These are phyloP conservation scores for Colletotrichum australisinense DNA, from an alignment of 2,329 filamentous ascomycete genomes.

Conservation along the genomic window DNA sequence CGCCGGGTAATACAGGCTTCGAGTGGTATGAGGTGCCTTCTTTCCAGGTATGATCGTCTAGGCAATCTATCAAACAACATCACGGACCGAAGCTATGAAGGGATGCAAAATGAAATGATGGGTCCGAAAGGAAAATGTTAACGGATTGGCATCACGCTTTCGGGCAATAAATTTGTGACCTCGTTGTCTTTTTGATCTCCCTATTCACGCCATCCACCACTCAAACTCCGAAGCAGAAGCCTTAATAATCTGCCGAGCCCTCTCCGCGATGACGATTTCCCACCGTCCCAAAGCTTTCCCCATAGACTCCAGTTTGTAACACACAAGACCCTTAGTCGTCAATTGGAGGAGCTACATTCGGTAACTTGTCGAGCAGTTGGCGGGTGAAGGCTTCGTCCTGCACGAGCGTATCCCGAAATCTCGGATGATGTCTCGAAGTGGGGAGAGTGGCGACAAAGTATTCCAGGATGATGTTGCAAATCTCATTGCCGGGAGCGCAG, in stretches of 20 bases:
- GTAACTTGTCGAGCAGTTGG: background rate
- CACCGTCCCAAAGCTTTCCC: background rate
- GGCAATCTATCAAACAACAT: background rate
- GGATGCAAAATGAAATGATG: too few species aligned
- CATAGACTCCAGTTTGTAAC: background rate
- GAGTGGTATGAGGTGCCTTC: background rate
- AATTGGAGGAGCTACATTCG: background rate
- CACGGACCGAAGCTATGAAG: too few species aligned
- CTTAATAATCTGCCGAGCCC: too few species aligned
- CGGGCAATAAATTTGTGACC: too few species aligned
- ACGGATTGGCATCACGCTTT: too few species aligned
- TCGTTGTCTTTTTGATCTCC: too few species aligned
- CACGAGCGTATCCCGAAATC: background rate
- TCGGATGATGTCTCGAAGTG: background rate
- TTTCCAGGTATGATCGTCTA: background rate
- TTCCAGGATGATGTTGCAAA: background rate
- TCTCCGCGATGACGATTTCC: background rate
- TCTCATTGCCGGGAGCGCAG: background rate
- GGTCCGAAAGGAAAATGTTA: too few species aligned
- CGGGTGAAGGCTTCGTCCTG: background rate
- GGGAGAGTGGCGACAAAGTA: background rate
- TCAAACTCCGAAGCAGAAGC: too few species aligned
- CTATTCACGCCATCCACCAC: too few species aligned
- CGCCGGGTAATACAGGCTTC: background rate
- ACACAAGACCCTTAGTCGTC: background rate